Evolutionary conservation across 1,284 basidiomycete genomes (phyloP), one percentile per base, ranked within the genome.

Genomic region (Boletellus deceptivus): DNA sequence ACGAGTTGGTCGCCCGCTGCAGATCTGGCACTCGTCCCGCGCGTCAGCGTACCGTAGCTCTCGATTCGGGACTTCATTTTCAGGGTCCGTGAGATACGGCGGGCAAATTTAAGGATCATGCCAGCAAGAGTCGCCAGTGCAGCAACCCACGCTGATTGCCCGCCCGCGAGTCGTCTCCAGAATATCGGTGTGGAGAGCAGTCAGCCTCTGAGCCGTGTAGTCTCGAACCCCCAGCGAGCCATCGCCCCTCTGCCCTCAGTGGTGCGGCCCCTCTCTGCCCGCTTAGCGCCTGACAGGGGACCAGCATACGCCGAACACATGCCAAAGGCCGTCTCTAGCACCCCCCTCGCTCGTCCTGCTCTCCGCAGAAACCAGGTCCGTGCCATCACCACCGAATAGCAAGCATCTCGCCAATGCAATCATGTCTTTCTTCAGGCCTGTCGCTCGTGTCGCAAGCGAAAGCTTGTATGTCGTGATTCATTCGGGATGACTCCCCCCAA

Each of bases 281-380:
- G 20, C 43, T 43, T 38, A 33, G 34, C 44, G 18, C 11, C 16
- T 25, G 22, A 36, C 58, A 43, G 55, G 44, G 48, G 48, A 48
- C 16, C 25, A 47, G 36, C 45, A 49, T 36, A 49, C 35, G 14
- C 40, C 33, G 47, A 56, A 43, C 43, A 56, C 40, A 90, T 91
- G 88, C 88, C 88, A 47, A 90, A 88, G 67, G 75, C 69, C 49
- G 59, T 63, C 44, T 56, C 71, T 22, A 62, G 58, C 33, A 57
- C 70, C 40, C 64, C 70, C 36, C 71, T 52, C 18, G 27, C 55
- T 60, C 79, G 84, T 38, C 78, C 87, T 54, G 82, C 87, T 39
- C 77, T 91, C 48, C 82, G 88, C 50, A 77, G 89, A 68, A 91
- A 91, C 65, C 88, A 91, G 77, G 88, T 83, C 59, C 50, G 68